Evolutionary conservation across 345 rosid species (phyloP), one percentile per base, ranked within the genome.

Genomic region (Eutrema heterophyllum): DNA sequence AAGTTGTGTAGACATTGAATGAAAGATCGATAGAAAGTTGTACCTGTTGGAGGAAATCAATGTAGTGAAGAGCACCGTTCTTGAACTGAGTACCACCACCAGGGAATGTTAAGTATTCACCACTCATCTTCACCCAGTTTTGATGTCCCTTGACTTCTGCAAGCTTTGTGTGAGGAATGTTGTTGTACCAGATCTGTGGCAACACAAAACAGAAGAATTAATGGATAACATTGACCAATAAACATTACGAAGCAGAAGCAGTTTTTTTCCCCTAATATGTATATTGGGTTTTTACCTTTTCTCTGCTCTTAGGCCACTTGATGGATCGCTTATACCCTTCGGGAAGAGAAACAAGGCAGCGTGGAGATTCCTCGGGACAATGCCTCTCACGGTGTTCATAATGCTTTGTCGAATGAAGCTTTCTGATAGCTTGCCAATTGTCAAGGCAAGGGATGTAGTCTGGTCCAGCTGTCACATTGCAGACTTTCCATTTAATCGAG

Each of bases 1-100:
- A 64, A 40, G 38, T 24, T 64, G 35, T 49, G 61, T 41, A 48
- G 38, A 55, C 38, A 30, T 0, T 44, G 52, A 56, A 16, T 21
- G 45, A 49, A 43, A 57, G 9, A 64, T 21, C 6, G 35, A 26
- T 8, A 49, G 8, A 5, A 68, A 13, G 16, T 18, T 41, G 33
- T 81, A 93, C 98, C 94, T 83, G 69, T 71, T 86, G 74, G 68
- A 91, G 77, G 72, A 86, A 87, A 53, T 80, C 76, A 18, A 91
- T 71, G 74, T 94, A 94, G 78, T 71, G 78, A 55, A 80, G 59
- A 76, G 93, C 97, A 72, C 97, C 98, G 44, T 89, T 78, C 82
- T 88, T 91, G 82, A 94, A 94, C 70, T 94, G 97, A 49, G 97
- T 94, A 73, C 98, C 98, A 50, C 96, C 98, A 64, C 97, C 98